Evolutionary conservation across 495 filamentous ascomycete species (phyloP).

Genomic region (Terfezia claveryi): DNA sequence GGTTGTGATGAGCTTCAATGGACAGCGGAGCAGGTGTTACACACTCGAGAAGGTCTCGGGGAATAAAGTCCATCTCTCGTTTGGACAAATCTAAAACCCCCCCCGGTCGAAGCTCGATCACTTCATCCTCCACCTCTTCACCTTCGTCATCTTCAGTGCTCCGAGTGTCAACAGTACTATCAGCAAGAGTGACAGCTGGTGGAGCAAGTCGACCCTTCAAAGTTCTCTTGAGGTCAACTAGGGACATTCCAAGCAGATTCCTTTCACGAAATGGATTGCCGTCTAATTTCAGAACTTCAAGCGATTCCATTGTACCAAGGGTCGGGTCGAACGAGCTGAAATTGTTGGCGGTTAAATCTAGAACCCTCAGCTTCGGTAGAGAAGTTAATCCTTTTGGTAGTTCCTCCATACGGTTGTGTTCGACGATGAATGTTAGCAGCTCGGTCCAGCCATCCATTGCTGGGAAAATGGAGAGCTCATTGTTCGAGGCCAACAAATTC

Average conservation of each 20-base stretch:
- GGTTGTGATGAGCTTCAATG: slow-evolving; percentile 55
- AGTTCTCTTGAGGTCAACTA: slow-evolving; percentile 60
- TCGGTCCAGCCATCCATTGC: slow-evolving; percentile 46
- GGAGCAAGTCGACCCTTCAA: slow-evolving; percentile 49
- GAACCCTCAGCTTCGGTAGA: slow-evolving; percentile 42
- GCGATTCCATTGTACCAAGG: slow-evolving; percentile 57
- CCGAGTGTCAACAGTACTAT: neutral
- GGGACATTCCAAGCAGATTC: slow-evolving; percentile 56
- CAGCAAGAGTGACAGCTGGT: neutral
- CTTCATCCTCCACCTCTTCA: slow-evolving; percentile 71
- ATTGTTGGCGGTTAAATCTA: slow-evolving; percentile 68
- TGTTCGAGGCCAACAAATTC: slow-evolving; percentile 48
- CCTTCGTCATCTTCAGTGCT: slow-evolving; percentile 51
- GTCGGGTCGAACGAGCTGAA: slow-evolving; percentile 50
- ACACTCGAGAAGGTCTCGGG: slow-evolving; percentile 25
- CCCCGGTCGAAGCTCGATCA: slow-evolving; percentile 32
- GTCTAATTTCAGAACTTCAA: slow-evolving; percentile 48
- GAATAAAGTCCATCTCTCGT: slow-evolving; percentile 32
- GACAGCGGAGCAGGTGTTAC: slow-evolving; percentile 26
- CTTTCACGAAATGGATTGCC: slow-evolving; percentile 78
- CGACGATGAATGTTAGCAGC: slow-evolving; percentile 48
- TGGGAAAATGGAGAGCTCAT: slow-evolving; percentile 51
- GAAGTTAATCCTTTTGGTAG: slow-evolving; percentile 53
- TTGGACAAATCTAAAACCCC: slow-evolving; percentile 54
- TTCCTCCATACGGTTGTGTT: slow-evolving; percentile 53